Evolutionary conservation across 2,329 filamentous ascomycete genomes (phyloP).

Genomic region (Aspergillus fijiensis): DNA sequence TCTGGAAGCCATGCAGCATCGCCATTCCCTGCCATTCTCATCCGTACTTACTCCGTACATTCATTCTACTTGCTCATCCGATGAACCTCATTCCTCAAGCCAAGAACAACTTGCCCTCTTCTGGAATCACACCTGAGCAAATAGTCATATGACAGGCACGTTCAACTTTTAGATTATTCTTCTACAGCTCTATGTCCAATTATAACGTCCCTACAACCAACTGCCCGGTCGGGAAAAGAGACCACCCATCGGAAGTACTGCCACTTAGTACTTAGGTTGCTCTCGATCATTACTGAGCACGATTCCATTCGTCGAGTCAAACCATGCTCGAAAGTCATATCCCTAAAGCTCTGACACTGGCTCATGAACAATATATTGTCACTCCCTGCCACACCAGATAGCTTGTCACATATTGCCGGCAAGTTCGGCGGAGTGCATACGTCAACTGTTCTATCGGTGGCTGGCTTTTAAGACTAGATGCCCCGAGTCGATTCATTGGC

Average conservation of each 20-base stretch:
- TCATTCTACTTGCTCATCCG: too few species aligned
- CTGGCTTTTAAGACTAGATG: too few species aligned
- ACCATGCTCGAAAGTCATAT: too few species aligned
- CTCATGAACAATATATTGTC: neutral
- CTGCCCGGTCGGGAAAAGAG: neutral
- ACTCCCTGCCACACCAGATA: neutral
- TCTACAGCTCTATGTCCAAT: neutral
- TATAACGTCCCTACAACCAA: neutral
- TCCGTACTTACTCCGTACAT: too few species aligned
- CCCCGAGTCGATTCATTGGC: too few species aligned
- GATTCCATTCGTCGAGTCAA: too few species aligned
- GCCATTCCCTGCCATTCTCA: neutral
- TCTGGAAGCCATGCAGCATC: neutral
- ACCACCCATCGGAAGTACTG: neutral
- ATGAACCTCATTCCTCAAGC: neutral
- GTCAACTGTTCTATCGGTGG: neutral
- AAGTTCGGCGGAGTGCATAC: neutral
- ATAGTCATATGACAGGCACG: neutral
- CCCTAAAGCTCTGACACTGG: neutral
- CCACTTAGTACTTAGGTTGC: neutral
- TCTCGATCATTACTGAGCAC: too few species aligned
- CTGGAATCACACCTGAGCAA: neutral
- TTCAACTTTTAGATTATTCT: neutral
- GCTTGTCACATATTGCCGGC: neutral
- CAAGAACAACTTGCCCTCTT: neutral